These are phyloP conservation scores for Mollisia scopiformis DNA, from an alignment of 2,329 filamentous ascomycete genomes.

Conservation along the genomic window DNA sequence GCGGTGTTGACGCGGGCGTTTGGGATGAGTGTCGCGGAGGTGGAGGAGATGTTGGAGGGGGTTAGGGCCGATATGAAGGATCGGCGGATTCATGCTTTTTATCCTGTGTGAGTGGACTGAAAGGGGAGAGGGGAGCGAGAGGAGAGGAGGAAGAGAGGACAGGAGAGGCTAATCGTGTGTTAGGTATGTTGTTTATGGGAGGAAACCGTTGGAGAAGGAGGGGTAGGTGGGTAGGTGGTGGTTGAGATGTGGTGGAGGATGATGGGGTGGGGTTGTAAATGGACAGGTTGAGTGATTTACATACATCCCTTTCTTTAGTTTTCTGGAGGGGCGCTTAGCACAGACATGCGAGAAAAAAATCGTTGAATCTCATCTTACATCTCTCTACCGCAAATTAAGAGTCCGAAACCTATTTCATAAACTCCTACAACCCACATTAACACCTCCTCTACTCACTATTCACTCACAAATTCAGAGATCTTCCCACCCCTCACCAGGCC, in stretches of 20 bases:
- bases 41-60: slow-evolving; percentile 8
- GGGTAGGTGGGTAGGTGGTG: no score
- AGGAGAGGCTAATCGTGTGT: not conserved
- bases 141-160: not conserved
- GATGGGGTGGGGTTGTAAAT: not conserved
- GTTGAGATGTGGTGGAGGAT: not conserved
- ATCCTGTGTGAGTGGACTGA: slow-evolving; percentile 1
- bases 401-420: no score
- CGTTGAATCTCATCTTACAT: no score
- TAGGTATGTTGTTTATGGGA: not conserved
- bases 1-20: slow-evolving; percentile 8
- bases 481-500: not conserved
- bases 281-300: no score
- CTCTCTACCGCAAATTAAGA: no score
- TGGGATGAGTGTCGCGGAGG: slow-evolving; percentile 11
- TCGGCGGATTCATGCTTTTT: slow-evolving; percentile 4
- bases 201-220: not conserved
- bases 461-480: not conserved
- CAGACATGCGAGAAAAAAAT: no score
- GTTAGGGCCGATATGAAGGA: slow-evolving; percentile 10
- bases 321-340: no score
- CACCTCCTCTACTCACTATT: no score
- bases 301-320: no score
- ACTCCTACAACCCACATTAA: not conserved
- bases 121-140: not conserved